Evolutionary conservation across 495 filamentous ascomycete species (phyloP).

Genomic region (Penicillium tannophilum): DNA sequence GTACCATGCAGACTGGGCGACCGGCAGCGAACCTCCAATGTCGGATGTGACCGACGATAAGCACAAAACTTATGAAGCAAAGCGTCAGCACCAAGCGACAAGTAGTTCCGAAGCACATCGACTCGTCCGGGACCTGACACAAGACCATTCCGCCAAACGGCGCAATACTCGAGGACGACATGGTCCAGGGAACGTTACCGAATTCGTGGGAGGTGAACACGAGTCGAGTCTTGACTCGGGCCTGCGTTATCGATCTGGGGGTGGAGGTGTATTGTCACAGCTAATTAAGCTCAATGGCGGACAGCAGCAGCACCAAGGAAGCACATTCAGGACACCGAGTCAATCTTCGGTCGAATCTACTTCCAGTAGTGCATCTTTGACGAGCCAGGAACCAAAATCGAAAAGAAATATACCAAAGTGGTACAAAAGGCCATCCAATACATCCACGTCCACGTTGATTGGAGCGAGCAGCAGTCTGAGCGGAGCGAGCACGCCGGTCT

Average conservation of each 20-base stretch:
- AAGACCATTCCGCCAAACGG: slow-evolving; percentile 29
- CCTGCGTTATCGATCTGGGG: slow-evolving; percentile 28
- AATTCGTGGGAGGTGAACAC: slow-evolving; percentile 16
- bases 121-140: slow-evolving; percentile 36
- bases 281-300: slow-evolving; percentile 33
- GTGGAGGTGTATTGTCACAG: slow-evolving; percentile 39
- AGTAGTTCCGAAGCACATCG: slow-evolving; percentile 32
- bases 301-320: slow-evolving; percentile 8
- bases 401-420: slow-evolving; percentile 35
- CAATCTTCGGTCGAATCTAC: slow-evolving; percentile 15
- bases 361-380: slow-evolving; percentile 7
- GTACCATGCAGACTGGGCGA: slow-evolving; percentile 32
- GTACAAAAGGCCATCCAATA: slow-evolving; percentile 38
- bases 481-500: slow-evolving; percentile 35
- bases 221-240: slow-evolving; percentile 19
- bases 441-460: slow-evolving; percentile 31
- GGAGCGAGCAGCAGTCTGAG: slow-evolving; percentile 22
- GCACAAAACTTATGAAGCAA: slow-evolving; percentile 33
- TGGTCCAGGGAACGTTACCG: slow-evolving; percentile 19
- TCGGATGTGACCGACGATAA: slow-evolving; percentile 37
- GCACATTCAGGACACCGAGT: slow-evolving; percentile 16
- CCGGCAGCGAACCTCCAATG: slow-evolving; percentile 26
- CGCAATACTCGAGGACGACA: slow-evolving; percentile 25
- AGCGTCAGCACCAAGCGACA: slow-evolving; percentile 19
- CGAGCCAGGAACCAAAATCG: slow-evolving; percentile 20